Base-by-base conservation (phyloP, 805 yeast species). In the Candida yuanshanica region DNA sequence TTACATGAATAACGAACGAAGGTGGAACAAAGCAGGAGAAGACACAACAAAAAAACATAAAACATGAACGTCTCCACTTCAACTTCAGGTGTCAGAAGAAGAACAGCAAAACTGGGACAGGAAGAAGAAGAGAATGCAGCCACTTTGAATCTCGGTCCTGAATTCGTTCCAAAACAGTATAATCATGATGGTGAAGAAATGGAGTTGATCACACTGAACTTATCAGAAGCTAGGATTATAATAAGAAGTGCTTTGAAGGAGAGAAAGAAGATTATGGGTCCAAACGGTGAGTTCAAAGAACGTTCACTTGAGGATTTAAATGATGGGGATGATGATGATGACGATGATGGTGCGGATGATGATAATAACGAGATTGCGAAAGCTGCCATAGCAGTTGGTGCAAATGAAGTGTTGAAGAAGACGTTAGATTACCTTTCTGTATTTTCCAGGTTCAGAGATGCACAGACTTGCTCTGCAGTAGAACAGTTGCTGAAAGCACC, bases 41-140 rank as follows among this genome's bases (percentile, higher is more conserved):
- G 22, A 10, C 10, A 17, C 29, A 17, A 6, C 7, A 17, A 25
- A 10, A 24, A 11, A 12, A 35, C 36, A 21, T 32, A 18, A 33
- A 20, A 5, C 2, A 88, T 89, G 96, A 89, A 89, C 62, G 80
- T 87, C 31, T 84, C 95, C 27, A 86, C 95, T 29, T 85, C 95
- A 38, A 85, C 96, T 4, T 75, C 87, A 37, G 91, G 90, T 21
- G 85, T 84, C 35, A 77, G 88, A 59, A 80, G 95, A 67, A 77
- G 95, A 63, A 77, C 81, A 38, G 68, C 64, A 32, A 75, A 70
- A 43, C 81, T 79, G 44, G 72, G 78, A 33, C 55, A 52, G 33
- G 90, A 81, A 44, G 95, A 86, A 49, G 97, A 90, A 56, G 98
- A 91, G 58, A 95, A 93, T 56, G 95, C 98, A 0, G 79, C 96